A percentile compares a stretch with the other conserved stretches of the same genome.
phyloP scores from a whole-genome alignment of 257 asterid species.

The Rhazya stricta region DNA sequence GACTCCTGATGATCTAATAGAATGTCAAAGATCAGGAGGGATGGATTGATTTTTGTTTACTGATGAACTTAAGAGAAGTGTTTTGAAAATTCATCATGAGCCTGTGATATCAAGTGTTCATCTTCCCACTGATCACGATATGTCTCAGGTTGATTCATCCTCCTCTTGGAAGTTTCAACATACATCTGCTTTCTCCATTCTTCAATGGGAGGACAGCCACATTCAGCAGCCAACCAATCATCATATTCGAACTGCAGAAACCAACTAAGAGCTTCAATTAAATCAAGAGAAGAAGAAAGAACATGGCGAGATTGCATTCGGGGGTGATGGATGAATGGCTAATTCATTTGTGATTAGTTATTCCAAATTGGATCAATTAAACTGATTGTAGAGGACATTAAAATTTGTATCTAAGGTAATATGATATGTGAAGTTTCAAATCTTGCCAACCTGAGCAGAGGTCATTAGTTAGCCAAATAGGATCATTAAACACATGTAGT shows the following conservation, averaged over 20 bases:
- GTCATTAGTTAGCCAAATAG: no score
- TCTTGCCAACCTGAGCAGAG: no score
- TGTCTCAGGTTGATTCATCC: constrained; percentile 47
- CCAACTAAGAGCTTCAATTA: neutral
- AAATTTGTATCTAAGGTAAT: neutral
- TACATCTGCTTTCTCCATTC: constrained; percentile 88
- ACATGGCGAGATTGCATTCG: neutral
- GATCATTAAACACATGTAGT: neutral
- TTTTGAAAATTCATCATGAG: constrained; percentile 55
- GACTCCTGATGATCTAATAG: no score
- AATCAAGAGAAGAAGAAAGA: neutral
- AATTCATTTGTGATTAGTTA: no score
- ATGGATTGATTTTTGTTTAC: no score
- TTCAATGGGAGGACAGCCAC: constrained; percentile 44
- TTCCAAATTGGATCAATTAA: no score
- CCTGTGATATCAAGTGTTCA: constrained; percentile 46
- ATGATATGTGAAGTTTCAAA: no score
- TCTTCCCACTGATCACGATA: constrained; percentile 90
- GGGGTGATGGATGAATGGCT: neutral
- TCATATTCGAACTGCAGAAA: constrained; percentile 69
- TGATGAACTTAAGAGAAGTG: constrained; percentile 11
- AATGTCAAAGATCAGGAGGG: no score
- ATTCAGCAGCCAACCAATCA: constrained; percentile 73
- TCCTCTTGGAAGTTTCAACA: constrained; percentile 43
- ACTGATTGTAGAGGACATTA: neutral